Evolutionary conservation across 2,329 filamentous ascomycete genomes (phyloP), one percentile per base, ranked within the genome.

Genomic region (Verticillium nonalfalfae): DNA sequence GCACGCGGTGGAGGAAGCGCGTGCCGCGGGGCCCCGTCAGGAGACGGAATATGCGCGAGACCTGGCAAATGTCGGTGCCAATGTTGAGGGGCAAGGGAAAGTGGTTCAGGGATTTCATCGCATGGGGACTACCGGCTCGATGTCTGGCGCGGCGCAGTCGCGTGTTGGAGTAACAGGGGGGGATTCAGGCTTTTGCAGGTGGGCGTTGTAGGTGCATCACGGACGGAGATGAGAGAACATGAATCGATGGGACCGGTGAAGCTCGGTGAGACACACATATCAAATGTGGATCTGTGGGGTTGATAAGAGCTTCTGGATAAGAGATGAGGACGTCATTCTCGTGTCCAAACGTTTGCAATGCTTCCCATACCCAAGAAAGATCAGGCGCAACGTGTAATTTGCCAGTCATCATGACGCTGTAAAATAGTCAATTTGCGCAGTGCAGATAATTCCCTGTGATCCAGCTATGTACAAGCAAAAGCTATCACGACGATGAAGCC

Each of bases 61-160:
- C 82, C 61, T 82, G 81, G 73, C 90, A 92, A 61, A 96, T 89
- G 71, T 96, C 93, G 57, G 85, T 94, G 62, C 93, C 93, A 59
- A 96, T 78, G 57, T 82, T 81, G 14, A 94, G 70, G 1, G 86
- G 79, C n/a, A 86, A 79, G 1, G 88, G 87, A 67, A 93, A 91
- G 3, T 71, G 71, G 38, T 57, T 63, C 31, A 58, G 64, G 7
- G 35, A 2, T 36, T 50, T 36, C 58, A 59, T 56, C 60, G 60
- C 59, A 15, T 50, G 40, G n/a, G 38, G 5, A n/a, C 18, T 36
- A 21, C 40, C 40, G n/a, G n/a, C n/a, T 50, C n/a, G 13, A 11
- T 7, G n/a, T 50, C 18, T n/a, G 18, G n/a, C 11, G 26, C 26
- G 26, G 26, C 26, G 26, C 26, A 26, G 26, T 26, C 2, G 26